A percentile compares a stretch with the other conserved stretches of the same genome.
These are phyloP conservation scores for Termitomyces sp. DNA, from an alignment of 768 basidiomycete genomes.

Conservation along the genomic window DNA sequence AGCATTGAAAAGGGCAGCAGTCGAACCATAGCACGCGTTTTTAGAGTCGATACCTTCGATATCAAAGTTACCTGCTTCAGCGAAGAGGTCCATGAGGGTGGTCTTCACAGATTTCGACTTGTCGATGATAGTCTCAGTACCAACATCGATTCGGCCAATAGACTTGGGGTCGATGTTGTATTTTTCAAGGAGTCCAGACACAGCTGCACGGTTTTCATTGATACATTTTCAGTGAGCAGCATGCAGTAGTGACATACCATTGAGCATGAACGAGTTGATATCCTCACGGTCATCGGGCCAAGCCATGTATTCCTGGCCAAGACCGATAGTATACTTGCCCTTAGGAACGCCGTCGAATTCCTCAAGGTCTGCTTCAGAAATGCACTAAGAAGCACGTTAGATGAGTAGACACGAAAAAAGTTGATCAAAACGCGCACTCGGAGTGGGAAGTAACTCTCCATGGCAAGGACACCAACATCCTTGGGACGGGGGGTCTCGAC, in stretches of 20 bases:
- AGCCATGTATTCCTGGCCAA: constrained; percentile 97
- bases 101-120: constrained; percentile 99
- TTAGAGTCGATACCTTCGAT: constrained; percentile 99
- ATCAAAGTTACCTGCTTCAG: constrained; percentile 87
- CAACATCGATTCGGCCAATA: constrained; percentile 96
- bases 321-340: constrained; percentile 98
- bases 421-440: constrained; percentile 44
- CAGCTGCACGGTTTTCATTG: constrained; percentile 44
- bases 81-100: constrained; percentile 96
- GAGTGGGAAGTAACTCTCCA: constrained; percentile 94
- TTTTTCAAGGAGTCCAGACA: constrained; percentile 84
- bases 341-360: constrained; percentile 89
- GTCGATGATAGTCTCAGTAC: constrained; percentile 99
- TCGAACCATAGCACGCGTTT: constrained; percentile 99
- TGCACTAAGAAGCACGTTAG: constrained; percentile 51
- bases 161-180: constrained; percentile 94
- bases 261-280: constrained; percentile 96
- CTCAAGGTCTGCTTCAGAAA: constrained; percentile 93
- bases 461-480: constrained; percentile 90
- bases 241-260: constrained; percentile 48
- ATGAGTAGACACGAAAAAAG: background rate
- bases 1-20: constrained; percentile 97
- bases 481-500: constrained; percentile 60
- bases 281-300: constrained; percentile 99
- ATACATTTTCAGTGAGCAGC: background rate